Base-by-base conservation (phyloP, 2,329 filamentous ascomycete genomes). In the Colletotrichum spaethianum region DNA sequence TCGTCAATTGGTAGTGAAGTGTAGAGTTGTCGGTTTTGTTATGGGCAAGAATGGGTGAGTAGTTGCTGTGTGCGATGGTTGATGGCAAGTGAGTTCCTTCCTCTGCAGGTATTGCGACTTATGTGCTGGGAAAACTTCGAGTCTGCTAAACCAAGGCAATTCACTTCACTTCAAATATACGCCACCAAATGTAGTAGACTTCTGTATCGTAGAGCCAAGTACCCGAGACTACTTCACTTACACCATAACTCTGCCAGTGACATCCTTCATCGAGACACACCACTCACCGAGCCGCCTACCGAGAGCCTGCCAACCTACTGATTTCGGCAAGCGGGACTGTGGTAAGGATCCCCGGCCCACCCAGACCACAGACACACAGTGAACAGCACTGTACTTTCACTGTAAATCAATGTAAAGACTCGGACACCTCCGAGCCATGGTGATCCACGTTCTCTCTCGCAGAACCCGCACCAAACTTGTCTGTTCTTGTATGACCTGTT, bases 291-390 rank as follows among this genome's bases (percentile, higher is more conserved):
- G 53, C 33, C n/a, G 20, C n/a, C 31, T 14, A 23, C 59, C 5
- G 7, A 31, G 20, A 20, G 23, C 23, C 33, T 36, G 14, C 65
- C 40, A 26, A 42, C 26, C 46, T 26, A 16, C 67, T 50, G 26
- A 52, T 59, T 59, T 40, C 36, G 61, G 52, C 52, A 70, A 59
- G 52, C 66, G 67, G 67, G 61, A 28, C 23, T 23, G 4, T n/a
- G 14, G 40, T 42, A 20, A 63, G 31, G 44, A 40, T 2, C 18
- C 12, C 11, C 3, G 12, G 4, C 42, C 48, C 33, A 33, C 26
- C 11, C 2, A 1, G n/a, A 53, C 20, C 33, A 26, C 9, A 40
- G 46, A 20, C 9, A 55, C 48, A 33, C 23, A 31, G 42, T 33
- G 1, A 3, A 20, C 16, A 26, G 2, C 26, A 31, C 31, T 38